phyloP scores from a whole-genome alignment of 2,329 filamentous ascomycete genomes.

The Periconia digitata region DNA sequence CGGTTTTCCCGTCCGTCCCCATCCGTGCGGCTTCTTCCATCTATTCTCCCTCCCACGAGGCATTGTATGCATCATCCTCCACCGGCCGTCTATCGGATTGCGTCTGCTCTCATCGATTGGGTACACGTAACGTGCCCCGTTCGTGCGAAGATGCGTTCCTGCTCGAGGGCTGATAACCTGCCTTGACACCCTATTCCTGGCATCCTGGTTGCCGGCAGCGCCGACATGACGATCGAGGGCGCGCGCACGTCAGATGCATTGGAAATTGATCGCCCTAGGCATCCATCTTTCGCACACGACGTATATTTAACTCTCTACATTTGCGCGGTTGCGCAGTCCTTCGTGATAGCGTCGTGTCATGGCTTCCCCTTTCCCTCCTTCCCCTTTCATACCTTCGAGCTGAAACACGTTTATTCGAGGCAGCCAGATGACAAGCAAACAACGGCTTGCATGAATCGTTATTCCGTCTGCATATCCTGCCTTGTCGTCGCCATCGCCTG shows the following conservation, averaged over 20 bases:
- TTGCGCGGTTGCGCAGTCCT: constrained; percentile 10
- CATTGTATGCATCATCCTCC: no score
- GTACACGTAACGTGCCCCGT: no score
- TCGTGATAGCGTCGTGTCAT: not conserved
- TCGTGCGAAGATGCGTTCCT: no score
- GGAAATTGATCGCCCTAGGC: not conserved
- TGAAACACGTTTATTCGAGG: constrained; percentile 2
- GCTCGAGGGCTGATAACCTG: no score
- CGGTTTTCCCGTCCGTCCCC: not conserved
- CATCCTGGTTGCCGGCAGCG: constrained; percentile 5
- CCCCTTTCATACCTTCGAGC: not conserved
- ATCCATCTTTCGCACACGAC: not conserved
- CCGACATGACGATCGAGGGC: not conserved
- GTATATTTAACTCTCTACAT: not conserved
- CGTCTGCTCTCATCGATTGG: constrained; percentile 8
- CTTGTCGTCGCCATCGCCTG: not conserved
- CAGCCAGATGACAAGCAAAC: not conserved
- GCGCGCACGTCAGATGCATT: not conserved
- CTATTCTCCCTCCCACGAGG: not conserved
- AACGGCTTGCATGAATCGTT: constrained; percentile 2
- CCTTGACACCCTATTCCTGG: not conserved
- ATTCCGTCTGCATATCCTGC: not conserved
- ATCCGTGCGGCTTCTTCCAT: constrained; percentile 1
- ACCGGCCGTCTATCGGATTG: not conserved
- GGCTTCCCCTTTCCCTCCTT: not conserved